These are phyloP conservation scores for Acanthamoeba comandoni DNA, from an alignment of 208 protist genomes.

Conservation along the genomic window DNA sequence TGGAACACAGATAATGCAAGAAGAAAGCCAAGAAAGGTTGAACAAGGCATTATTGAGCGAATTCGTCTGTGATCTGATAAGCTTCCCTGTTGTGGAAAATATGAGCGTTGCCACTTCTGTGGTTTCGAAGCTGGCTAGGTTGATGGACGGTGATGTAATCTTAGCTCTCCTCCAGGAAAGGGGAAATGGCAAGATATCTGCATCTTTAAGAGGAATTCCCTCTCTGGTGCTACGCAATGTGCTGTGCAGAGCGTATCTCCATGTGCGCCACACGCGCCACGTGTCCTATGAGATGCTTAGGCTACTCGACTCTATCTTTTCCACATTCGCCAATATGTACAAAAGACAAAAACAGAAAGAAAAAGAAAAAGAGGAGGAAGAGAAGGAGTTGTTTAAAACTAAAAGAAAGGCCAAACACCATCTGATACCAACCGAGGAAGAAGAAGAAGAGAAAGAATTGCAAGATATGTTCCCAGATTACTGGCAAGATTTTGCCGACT, in stretches of 20 bases:
- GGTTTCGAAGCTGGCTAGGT: slow-evolving; percentile 1
- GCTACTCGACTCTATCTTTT: slow-evolving; percentile 60
- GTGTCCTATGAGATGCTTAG: slow-evolving; percentile 8
- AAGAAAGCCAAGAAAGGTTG: not conserved
- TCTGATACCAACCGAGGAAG: slow-evolving; percentile 25
- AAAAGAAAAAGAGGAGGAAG: slow-evolving; percentile 68
- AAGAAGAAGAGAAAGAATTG: slow-evolving; percentile 61
- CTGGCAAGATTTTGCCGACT: slow-evolving; percentile 54
- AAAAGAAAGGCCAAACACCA: slow-evolving; percentile 18
- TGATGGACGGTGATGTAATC: slow-evolving; percentile 1
- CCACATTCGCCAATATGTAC: slow-evolving; percentile 52
- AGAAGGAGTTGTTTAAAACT: slow-evolving; percentile 69
- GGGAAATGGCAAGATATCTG: slow-evolving; percentile 3
- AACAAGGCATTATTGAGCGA: slow-evolving; percentile 1
- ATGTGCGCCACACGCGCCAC: slow-evolving; percentile 25
- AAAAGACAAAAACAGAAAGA: slow-evolving; percentile 6
- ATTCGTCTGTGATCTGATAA: slow-evolving; percentile 34
- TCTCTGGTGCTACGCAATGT: slow-evolving; percentile 58
- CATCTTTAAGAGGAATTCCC: slow-evolving; percentile 33
- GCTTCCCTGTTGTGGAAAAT: slow-evolving; percentile 37
- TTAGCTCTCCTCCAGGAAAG: slow-evolving; percentile 15
- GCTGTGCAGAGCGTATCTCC: slow-evolving; percentile 55
- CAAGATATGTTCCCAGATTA: slow-evolving; percentile 60
- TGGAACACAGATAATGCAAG: too few species aligned
- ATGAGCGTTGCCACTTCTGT: not conserved